phyloP scores from a whole-genome alignment of 2,329 filamentous ascomycete genomes.

The Ophiostoma himal-ulmi region DNA sequence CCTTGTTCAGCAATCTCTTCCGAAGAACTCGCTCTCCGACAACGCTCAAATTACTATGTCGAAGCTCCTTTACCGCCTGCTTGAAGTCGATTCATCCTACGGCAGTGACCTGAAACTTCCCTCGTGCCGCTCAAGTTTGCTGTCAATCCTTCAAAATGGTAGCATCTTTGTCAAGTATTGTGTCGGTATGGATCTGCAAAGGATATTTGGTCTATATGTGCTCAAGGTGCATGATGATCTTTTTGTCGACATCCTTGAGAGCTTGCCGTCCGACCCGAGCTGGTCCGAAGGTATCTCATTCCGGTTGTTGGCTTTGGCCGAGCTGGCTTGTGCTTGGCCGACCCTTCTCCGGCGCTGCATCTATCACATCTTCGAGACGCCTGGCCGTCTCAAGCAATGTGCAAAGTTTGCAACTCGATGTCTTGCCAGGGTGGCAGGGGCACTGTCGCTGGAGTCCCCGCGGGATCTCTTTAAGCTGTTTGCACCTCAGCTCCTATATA shows the following conservation, averaged over 20 bases:
- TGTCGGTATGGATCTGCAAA: conserved; percentile 62
- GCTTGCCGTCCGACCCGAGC: conserved; percentile 65
- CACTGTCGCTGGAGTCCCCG: conserved; percentile 59
- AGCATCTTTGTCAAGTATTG: conserved; percentile 68
- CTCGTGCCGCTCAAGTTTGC: conserved; percentile 61
- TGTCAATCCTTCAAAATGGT: conserved; percentile 63
- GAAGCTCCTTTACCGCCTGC: conserved; percentile 61
- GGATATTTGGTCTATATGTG: conserved; percentile 75
- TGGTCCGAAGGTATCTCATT: conserved; percentile 79
- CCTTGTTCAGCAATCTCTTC: conserved; percentile 62
- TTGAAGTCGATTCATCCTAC: conserved; percentile 63
- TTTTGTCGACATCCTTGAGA: conserved; percentile 75
- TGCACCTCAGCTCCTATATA: conserved; percentile 81
- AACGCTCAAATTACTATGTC: conserved; percentile 62
- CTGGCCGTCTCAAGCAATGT: conserved; percentile 62
- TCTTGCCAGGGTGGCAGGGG: conserved; percentile 58
- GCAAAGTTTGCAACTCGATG: conserved; percentile 67
- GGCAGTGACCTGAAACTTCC: conserved; percentile 53
- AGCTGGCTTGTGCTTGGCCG: conserved; percentile 75
- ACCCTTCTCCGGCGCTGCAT: conserved; percentile 80
- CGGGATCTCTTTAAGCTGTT: conserved; percentile 76
- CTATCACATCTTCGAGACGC: conserved; percentile 90
- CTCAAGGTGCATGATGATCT: conserved; percentile 76
- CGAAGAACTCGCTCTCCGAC: conserved; percentile 63
- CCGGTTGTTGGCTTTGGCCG: conserved; percentile 68